Percentiles rank a stretch among this genome's conserved stretches.
phyloP scores from a whole-genome alignment of 805 yeast species.

The Huiozyma naganishii region DNA sequence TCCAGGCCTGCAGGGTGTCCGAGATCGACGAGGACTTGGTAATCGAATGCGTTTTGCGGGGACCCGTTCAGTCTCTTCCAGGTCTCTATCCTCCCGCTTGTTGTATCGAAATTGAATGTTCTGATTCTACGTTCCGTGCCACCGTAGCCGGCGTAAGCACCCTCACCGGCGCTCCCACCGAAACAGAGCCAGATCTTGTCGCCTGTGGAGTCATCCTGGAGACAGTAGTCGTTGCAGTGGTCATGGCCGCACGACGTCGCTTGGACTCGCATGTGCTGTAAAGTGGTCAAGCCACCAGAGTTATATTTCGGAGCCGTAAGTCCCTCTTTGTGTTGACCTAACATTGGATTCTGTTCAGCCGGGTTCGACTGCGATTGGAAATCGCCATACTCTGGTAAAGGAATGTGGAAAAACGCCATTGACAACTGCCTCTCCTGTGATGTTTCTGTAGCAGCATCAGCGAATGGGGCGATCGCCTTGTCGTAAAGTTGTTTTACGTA shows the following conservation, averaged over 20 bases:
- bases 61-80: constrained; percentile 67
- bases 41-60: constrained; percentile 39
- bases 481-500: constrained; percentile 34
- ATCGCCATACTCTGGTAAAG: constrained; percentile 72
- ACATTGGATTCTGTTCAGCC: constrained; percentile 25
- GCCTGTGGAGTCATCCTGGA: constrained; percentile 37
- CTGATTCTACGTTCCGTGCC: constrained; percentile 76
- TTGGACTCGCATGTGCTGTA: constrained; percentile 58
- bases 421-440: constrained; percentile 34
- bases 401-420: constrained; percentile 93
- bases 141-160: constrained; percentile 92
- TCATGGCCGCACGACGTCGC: constrained; percentile 87
- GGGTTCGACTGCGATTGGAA: constrained; percentile 24
- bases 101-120: constrained; percentile 52
- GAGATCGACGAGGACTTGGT: constrained; percentile 31
- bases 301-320: constrained; percentile 70
- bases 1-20: neutral
- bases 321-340: constrained; percentile 62
- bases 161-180: constrained; percentile 91
- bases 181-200: constrained; percentile 71
- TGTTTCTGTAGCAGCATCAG: neutral
- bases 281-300: constrained; percentile 49
- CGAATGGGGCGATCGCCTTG: constrained; percentile 6
- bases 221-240: constrained; percentile 88
- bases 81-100: constrained; percentile 34